Evolutionary conservation across 2,329 filamentous ascomycete species (phyloP), one percentile per base, ranked within the genome.

Genomic region (Calonectria pseudoreteaudii): DNA sequence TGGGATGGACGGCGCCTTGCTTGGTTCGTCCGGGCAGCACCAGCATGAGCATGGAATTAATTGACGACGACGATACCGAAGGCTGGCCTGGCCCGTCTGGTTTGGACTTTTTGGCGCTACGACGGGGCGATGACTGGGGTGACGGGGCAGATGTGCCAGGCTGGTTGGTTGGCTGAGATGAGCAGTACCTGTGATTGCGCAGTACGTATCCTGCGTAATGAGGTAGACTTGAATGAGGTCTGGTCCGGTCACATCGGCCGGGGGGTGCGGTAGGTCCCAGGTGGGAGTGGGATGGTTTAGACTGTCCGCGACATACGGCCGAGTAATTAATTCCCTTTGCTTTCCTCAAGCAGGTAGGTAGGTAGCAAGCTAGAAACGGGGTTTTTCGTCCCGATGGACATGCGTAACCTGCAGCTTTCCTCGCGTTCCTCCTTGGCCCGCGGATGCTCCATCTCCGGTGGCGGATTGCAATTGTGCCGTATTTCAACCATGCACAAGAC

Each of bases 21-120:
- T 66, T 56, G 66, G 52, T 70, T 60, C 53, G 64, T 47, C 47
- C 20, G 66, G 49, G 49, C 70, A 58, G 58, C 70, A 44, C 53
- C 60, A 65, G 65, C 72, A 74, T 75, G 75, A 70, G 70, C 58
- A 73, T 76, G 75, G 75, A 74, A 78, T 77, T 71, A 76, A 73
- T 70, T 70, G 71, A 75, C 71, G 68, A 77, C 66, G 67, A 71
- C 58, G 69, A 71, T 78, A 72, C 72, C 66, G 71, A 69, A 69
- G 60, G 60, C 62, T 75, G 58, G 68, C 56, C 47, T 41, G 58
- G 56, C 70, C 73, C 64, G 58, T 74, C 72, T 74, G 72, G 77
- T 76, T 69, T 69, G 67, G 67, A 52, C 67, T 69, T 72, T 68
- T 76, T 73, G 68, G 78, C 78, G 75, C 76, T 76, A 72, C 64